Percentiles rank a stretch among this genome's conserved stretches.
phyloP scores from a whole-genome alignment of 768 basidiomycete genomes.

The Suillus luteus region DNA sequence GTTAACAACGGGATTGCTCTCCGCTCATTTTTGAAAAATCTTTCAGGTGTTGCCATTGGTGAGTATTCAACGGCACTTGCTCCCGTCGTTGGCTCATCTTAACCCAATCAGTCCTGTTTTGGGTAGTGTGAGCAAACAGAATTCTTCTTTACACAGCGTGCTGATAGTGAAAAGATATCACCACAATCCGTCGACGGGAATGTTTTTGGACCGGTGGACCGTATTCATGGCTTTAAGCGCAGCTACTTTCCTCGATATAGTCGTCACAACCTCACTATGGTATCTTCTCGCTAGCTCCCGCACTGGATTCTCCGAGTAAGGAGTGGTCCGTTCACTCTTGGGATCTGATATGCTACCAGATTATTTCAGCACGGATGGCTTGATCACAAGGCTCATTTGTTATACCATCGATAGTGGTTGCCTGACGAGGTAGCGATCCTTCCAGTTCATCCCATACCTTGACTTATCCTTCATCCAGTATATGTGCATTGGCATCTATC shows the following conservation, averaged over 20 bases:
- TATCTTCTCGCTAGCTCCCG: slow-evolving; percentile 7
- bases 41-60: not conserved
- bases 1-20: not conserved
- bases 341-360: not conserved
- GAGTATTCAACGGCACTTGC: not conserved
- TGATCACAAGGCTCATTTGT: slow-evolving; percentile 1
- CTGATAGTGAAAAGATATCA: not conserved
- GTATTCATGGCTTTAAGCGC: not conserved
- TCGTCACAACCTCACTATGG: slow-evolving; percentile 1
- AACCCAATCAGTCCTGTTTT: slow-evolving; percentile 5
- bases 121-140: not conserved
- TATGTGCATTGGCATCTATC: not conserved
- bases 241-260: not conserved
- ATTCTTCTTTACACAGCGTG: not conserved
- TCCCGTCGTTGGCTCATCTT: not conserved
- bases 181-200: too few relatives aligned
- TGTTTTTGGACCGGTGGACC: not conserved
- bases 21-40: too few relatives aligned
- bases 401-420: slow-evolving; percentile 5
- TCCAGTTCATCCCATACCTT: too few relatives aligned
- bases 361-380: slow-evolving; percentile 1
- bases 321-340: not conserved
- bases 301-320: slow-evolving; percentile 3
- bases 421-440: slow-evolving; percentile 4
- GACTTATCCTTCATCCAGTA: slow-evolving; percentile 1